Base-by-base conservation (phyloP, 257 asterid genomes). In the Forsythia viridissima region DNA sequence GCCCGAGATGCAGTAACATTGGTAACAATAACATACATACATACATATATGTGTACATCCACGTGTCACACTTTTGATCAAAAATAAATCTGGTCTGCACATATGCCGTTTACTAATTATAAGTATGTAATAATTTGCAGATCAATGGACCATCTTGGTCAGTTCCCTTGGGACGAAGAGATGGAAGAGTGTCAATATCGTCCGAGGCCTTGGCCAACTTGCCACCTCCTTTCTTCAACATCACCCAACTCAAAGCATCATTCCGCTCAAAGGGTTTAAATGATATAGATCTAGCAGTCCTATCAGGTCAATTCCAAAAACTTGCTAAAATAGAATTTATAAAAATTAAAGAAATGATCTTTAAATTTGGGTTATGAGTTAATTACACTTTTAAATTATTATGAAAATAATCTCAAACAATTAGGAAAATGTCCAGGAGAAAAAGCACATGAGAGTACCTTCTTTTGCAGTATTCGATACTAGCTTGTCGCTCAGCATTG, bases 111-210 rank as follows among this genome's bases (percentile, higher is more conserved):
- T 37, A 0, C 48, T 18, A 1, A 12, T 21, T 37, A n/a, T 51
- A 0, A 2, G 38, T 71, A 7, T 12, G 6, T 3, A 10, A 57
- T 24, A 63, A 3, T 63, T 11, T 80, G n/a, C 81, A 90, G 94
- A 88, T 86, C 8, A 82, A 82, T 0, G 97, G 97, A 66, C 97
- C 97, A 39, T 77, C 38, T 15, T 94, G 97, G 98, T 7, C 38
- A 38, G 97, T 94, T 11, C 92, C 92, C 0, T 81, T 88, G 80
- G 98, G 98, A 24, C 76, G 98, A 77, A 86, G 92, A 75, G 97
- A 94, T 81, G 97, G 97, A 39, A 88, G 76, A 48, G 90, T 86
- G 42, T 92, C 98, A 2, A 74, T 6, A 6, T 21, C 87, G 8
- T 72, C 61, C 8, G 95, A 94, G 30, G 93, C 90, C 8, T 57